Conservation (phyloP, 73 alveolate genomes). For the Urostyla sp. region DNA sequence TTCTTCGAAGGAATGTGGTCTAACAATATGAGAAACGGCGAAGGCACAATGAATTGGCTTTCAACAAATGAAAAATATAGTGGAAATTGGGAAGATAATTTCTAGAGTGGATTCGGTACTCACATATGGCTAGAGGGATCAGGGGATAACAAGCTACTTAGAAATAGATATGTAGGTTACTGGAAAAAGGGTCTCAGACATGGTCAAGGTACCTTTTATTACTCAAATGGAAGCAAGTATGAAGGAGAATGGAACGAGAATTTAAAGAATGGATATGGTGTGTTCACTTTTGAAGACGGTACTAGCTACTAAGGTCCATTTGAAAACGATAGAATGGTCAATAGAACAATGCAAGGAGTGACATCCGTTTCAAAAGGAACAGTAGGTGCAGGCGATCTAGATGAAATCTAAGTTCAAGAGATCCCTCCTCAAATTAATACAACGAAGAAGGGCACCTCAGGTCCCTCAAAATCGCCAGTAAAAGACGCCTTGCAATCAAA, state of each 20-base stretch:
- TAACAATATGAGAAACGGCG: slow-evolving; percentile 92
- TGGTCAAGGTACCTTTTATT: slow-evolving; percentile 98
- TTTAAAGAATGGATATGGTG: slow-evolving; percentile 95
- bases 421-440: not conserved
- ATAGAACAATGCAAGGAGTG: slow-evolving; percentile 70
- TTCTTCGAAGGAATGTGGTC: slow-evolving; percentile 96
- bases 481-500: too few relatives aligned
- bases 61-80: slow-evolving; percentile 93
- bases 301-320: slow-evolving; percentile 95
- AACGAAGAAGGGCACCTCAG: slow-evolving; percentile 21
- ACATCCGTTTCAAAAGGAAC: slow-evolving; percentile 53
- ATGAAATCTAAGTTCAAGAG: too few relatives aligned
- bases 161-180: slow-evolving; percentile 98
- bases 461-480: not conserved
- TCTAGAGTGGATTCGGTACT: slow-evolving; percentile 96
- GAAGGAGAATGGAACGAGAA: slow-evolving; percentile 98
- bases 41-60: slow-evolving; percentile 96
- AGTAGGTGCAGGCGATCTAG: slow-evolving; percentile 44
- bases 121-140: slow-evolving; percentile 97
- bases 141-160: slow-evolving; percentile 82
- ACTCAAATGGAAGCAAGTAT: slow-evolving; percentile 97
- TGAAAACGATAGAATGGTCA: slow-evolving; percentile 96
- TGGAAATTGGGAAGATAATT: slow-evolving; percentile 98
- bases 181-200: slow-evolving; percentile 97
- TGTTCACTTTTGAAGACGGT: slow-evolving; percentile 96